Evolutionary conservation across 345 rosid genomes (phyloP).

Genomic region (Tarenaya hassleriana): DNA sequence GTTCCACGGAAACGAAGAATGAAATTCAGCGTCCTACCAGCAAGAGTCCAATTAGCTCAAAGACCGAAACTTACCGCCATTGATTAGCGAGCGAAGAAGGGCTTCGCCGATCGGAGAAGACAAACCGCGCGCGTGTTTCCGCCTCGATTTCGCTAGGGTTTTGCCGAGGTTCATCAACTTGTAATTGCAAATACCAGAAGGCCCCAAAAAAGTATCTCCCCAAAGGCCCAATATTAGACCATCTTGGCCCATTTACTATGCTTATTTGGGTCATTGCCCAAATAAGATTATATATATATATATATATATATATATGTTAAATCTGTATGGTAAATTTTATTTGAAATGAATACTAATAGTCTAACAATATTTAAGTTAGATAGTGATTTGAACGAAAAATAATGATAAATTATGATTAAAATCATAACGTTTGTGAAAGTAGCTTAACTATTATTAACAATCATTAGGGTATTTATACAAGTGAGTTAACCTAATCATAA

Average conservation of each 20-base stretch:
- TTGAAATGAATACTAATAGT: too few species aligned
- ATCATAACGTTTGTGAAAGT: too few species aligned
- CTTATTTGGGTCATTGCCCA: too few species aligned
- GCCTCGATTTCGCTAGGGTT: constrained; percentile 13
- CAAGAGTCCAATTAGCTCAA: not conserved
- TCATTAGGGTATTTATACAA: too few species aligned
- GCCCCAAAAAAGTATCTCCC: not conserved
- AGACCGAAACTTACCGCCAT: constrained; percentile 29
- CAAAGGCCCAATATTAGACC: constrained; percentile 1
- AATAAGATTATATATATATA: too few species aligned
- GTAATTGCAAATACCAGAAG: not conserved
- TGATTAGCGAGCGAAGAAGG: not conserved
- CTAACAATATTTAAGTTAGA: too few species aligned
- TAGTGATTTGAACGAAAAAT: too few species aligned
- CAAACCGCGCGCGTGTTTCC: not conserved
- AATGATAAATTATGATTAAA: too few species aligned
- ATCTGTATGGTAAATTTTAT: too few species aligned
- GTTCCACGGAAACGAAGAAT: not conserved
- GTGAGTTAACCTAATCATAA: too few species aligned
- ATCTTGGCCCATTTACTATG: not conserved
- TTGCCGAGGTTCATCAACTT: not conserved
- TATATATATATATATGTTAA: too few species aligned
- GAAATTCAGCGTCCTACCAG: not conserved
- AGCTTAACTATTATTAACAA: too few species aligned
- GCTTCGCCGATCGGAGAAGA: not conserved